These are phyloP conservation scores for Leccinum imitatum DNA, from an alignment of 768 basidiomycete species.

Conservation along the genomic window DNA sequence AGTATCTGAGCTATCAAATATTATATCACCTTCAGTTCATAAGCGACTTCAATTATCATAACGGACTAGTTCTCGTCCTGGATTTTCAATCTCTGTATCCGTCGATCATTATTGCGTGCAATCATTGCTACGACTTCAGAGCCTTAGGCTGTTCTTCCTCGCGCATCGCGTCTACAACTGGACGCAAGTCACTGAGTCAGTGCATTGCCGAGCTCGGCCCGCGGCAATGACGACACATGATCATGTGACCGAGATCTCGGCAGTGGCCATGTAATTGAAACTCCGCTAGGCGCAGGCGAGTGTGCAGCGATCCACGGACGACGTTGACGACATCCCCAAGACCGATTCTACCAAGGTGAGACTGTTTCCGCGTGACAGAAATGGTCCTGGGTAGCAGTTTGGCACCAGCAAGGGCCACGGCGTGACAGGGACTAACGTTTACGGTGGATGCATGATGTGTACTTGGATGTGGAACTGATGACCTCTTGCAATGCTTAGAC, in stretches of 20 bases:
- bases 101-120: slow-evolving; percentile 95
- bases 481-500: slow-evolving; percentile 4
- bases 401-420: not conserved
- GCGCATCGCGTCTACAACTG: too few relatives aligned
- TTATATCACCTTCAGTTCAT: slow-evolving; percentile 74
- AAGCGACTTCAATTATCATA: slow-evolving; percentile 75
- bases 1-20: slow-evolving; percentile 69
- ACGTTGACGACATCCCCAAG: slow-evolving; percentile 21
- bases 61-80: slow-evolving; percentile 86
- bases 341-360: slow-evolving; percentile 28
- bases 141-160: too few relatives aligned
- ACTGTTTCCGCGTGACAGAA: slow-evolving; percentile 2
- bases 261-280: slow-evolving; percentile 20
- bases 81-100: slow-evolving; percentile 98
- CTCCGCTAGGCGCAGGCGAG: slow-evolving; percentile 18
- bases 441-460: slow-evolving; percentile 22
- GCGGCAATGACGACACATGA: slow-evolving; percentile 1
- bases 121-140: slow-evolving; percentile 61
- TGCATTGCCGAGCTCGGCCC: too few relatives aligned
- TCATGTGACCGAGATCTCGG: slow-evolving; percentile 29
- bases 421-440: slow-evolving; percentile 2
- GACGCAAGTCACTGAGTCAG: too few relatives aligned
- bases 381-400: not conserved
- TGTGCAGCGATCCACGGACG: slow-evolving; percentile 5
- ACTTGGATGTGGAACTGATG: slow-evolving; percentile 19